phyloP scores from a whole-genome alignment of 805 yeast genomes.

The Metschnikowia sp. region DNA sequence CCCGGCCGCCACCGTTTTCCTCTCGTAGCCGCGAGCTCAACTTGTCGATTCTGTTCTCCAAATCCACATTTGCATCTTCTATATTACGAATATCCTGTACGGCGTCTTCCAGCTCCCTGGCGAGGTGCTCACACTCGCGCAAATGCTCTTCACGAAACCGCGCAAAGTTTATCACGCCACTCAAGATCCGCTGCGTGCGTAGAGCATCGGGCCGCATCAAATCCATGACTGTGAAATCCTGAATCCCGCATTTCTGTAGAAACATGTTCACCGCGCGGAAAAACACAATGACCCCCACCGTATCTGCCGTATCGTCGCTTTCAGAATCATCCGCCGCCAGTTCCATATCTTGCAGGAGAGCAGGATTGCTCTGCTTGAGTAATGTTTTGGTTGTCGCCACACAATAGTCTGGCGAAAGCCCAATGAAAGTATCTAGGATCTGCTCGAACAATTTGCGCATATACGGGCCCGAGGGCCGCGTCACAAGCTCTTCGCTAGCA shows the following conservation, averaged over 20 bases:
- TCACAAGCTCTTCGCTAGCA: conserved; percentile 57
- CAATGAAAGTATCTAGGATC: conserved; percentile 58
- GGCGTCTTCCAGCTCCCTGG: conserved; percentile 49
- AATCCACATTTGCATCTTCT: conserved; percentile 19
- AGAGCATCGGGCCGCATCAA: conserved; percentile 72
- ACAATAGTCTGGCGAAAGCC: conserved; percentile 36
- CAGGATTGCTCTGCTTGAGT: conserved; percentile 11
- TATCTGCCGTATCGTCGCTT: conserved; percentile 17
- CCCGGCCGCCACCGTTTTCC: conserved; percentile 31
- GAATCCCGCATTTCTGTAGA: conserved; percentile 68
- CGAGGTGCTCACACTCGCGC: conserved; percentile 62
- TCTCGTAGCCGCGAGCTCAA: conserved; percentile 24
- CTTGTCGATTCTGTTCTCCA: conserved; percentile 10
- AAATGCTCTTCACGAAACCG: conserved; percentile 76
- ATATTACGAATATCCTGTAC: conserved; percentile 38
- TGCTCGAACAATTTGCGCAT: conserved; percentile 56
- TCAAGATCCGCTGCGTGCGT: conserved; percentile 61
- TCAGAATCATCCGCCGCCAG: conserved; percentile 2
- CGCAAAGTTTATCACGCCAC: conserved; percentile 84
- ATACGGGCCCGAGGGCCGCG: conserved; percentile 56
- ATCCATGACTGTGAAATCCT: conserved; percentile 74
- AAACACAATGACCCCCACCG: conserved; percentile 45
- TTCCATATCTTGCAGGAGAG: not conserved
- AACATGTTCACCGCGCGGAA: conserved; percentile 61
- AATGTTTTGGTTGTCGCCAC: conserved; percentile 20